These are phyloP conservation scores for Exophiala bonariae DNA, from an alignment of 2,329 filamentous ascomycete species.

Conservation along the genomic window DNA sequence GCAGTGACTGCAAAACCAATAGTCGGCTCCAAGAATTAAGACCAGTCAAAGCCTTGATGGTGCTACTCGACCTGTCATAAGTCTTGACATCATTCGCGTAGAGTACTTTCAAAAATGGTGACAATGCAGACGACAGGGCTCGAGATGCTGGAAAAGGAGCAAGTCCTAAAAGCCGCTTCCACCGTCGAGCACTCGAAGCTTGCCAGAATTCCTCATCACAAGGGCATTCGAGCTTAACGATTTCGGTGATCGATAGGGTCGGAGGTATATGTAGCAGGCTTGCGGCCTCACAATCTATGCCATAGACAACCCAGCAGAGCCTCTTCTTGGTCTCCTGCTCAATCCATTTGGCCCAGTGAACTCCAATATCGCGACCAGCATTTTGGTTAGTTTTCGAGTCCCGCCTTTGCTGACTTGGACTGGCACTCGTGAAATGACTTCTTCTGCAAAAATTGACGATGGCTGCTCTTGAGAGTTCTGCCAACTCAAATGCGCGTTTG, in stretches of 20 bases:
- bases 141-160: not conserved
- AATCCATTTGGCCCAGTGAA: not conserved
- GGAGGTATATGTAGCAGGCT: not conserved
- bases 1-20: not conserved
- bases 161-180: not conserved
- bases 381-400: too few relatives aligned
- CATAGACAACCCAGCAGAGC: not conserved
- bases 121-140: not conserved
- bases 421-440: too few relatives aligned
- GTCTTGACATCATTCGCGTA: not conserved
- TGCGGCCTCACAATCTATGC: not conserved
- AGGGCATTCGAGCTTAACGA: not conserved
- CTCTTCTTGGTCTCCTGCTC: not conserved
- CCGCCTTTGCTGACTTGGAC: too few relatives aligned
- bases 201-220: constrained; percentile 1
- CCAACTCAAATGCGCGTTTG: not conserved
- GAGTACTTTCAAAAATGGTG: not conserved
- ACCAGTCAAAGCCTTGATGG: not conserved
- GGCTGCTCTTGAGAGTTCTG: not conserved
- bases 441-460: too few relatives aligned
- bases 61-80: not conserved
- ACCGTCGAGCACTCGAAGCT: not conserved
- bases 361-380: too few relatives aligned
- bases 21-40: not conserved
- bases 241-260: not conserved